A percentile compares a stretch with the other conserved stretches of the same genome.
phyloP scores from a whole-genome alignment of 495 filamentous ascomycete genomes.

The Aspergillus saccharolyticus region DNA sequence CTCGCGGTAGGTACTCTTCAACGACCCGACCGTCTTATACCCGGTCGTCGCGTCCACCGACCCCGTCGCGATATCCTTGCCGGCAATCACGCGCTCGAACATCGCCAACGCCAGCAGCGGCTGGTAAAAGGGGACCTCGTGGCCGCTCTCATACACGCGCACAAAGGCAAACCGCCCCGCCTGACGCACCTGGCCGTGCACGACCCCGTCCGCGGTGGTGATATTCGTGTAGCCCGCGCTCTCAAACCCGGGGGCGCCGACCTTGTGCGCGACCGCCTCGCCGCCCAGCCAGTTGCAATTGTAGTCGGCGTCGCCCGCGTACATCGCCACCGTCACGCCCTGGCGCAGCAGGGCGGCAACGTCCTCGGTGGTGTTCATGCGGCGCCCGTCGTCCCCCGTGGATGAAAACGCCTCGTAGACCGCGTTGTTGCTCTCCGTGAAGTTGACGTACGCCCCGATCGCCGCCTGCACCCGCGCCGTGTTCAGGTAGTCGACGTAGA shows the following conservation, averaged over 20 bases:
- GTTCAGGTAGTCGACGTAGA: slow-evolving; percentile 58
- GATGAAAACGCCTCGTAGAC: slow-evolving; percentile 46
- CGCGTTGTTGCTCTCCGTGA: slow-evolving; percentile 40
- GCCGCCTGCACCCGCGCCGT: slow-evolving; percentile 49
- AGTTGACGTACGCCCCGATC: slow-evolving; percentile 57
- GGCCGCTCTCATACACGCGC: slow-evolving; percentile 65
- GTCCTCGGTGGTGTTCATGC: slow-evolving; percentile 45
- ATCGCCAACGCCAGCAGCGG: slow-evolving; percentile 55
- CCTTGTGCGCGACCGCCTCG: slow-evolving; percentile 45
- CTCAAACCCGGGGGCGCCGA: slow-evolving; percentile 42
- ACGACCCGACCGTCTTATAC: slow-evolving; percentile 47
- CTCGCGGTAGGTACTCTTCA: slow-evolving; percentile 50
- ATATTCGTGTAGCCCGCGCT: slow-evolving; percentile 52
- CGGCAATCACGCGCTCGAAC: slow-evolving; percentile 53
- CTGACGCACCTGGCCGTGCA: slow-evolving; percentile 63
- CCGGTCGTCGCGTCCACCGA: slow-evolving; percentile 20
- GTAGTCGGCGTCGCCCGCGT: slow-evolving; percentile 60
- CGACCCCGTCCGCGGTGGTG: slow-evolving; percentile 48
- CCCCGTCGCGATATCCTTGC: slow-evolving; percentile 59
- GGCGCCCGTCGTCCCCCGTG: slow-evolving; percentile 55
- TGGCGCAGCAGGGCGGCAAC: slow-evolving; percentile 45
- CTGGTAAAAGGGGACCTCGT: slow-evolving; percentile 67
- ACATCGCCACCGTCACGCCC: slow-evolving; percentile 50
- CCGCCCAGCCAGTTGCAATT: slow-evolving; percentile 58
- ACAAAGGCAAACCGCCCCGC: slow-evolving; percentile 65